Percentiles rank a stretch among this genome's conserved stretches.
Evolutionary conservation across 208 protist genomes (phyloP).

Genomic region (Wallacemonas sp.): DNA sequence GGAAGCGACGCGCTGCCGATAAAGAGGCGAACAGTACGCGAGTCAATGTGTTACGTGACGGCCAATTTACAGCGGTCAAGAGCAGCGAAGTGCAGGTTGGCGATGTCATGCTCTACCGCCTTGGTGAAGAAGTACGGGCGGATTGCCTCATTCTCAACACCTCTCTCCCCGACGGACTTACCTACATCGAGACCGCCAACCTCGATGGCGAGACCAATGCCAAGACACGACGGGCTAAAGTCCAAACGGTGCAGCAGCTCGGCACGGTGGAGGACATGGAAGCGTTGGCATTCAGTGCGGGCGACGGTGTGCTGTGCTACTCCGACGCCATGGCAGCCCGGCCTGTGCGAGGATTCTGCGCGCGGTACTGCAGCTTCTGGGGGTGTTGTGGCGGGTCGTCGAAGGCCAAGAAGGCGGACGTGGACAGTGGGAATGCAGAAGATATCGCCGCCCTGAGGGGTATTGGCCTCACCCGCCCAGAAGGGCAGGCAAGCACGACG

Average conservation of each 20-base stretch:
- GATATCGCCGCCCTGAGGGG: no score
- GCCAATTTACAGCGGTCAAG: conserved; percentile 39
- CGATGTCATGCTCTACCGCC: conserved; percentile 72
- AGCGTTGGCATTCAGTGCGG: conserved; percentile 31
- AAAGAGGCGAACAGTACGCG: conserved; percentile 48
- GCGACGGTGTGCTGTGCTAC: background rate
- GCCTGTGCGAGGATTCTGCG: background rate
- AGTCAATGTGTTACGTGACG: conserved; percentile 47
- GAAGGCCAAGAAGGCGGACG: no score
- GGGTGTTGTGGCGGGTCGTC: background rate
- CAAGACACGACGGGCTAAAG: conserved; percentile 75
- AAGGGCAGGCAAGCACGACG: no score
- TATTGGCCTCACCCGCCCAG: no score
- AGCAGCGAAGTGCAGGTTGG: conserved; percentile 77
- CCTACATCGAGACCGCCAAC: conserved; percentile 90
- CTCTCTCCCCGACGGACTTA: conserved; percentile 69
- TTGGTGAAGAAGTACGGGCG: conserved; percentile 72
- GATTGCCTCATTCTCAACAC: conserved; percentile 86
- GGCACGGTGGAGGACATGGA: conserved; percentile 77
- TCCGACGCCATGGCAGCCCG: conserved; percentile 8
- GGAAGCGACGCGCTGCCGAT: conserved; percentile 61
- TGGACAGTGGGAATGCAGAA: no score
- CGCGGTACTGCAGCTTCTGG: background rate
- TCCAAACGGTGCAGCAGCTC: conserved; percentile 55
- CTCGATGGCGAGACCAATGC: conserved; percentile 93